Evolutionary conservation across 495 filamentous ascomycete genomes (phyloP).

Genomic region (Trichoderma gamsii): DNA sequence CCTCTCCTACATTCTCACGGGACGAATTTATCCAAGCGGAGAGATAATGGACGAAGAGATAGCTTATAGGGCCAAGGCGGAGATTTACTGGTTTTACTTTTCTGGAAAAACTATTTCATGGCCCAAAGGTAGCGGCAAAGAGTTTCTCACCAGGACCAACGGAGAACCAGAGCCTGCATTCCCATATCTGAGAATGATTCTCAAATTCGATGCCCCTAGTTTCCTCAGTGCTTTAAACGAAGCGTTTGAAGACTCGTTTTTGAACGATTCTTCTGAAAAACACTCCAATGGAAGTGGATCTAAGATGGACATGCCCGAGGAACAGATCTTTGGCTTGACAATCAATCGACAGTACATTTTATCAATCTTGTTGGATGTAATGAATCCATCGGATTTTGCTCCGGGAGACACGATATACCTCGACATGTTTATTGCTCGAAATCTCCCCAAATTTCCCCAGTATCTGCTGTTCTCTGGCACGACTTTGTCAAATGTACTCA

Average conservation of each 20-base stretch:
- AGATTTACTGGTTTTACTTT: constrained; percentile 89
- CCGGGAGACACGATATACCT: constrained; percentile 85
- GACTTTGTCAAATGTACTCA: constrained; percentile 71
- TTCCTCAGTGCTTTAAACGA: constrained; percentile 95
- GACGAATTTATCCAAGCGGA: constrained; percentile 84
- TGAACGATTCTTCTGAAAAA: constrained; percentile 68
- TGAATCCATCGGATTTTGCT: constrained; percentile 66
- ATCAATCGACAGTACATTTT: constrained; percentile 88
- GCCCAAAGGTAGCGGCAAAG: constrained; percentile 50
- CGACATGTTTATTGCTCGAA: constrained; percentile 96
- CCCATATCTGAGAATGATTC: constrained; percentile 73
- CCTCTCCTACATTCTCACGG: constrained; percentile 85
- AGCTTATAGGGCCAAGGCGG: constrained; percentile 69
- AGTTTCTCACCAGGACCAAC: constrained; percentile 46
- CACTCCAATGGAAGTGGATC: constrained; percentile 44
- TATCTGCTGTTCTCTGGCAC: constrained; percentile 87
- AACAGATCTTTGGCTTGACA: constrained; percentile 60
- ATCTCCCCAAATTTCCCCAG: constrained; percentile 92
- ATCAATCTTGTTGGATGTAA: constrained; percentile 81
- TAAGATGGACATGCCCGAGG: constrained; percentile 47
- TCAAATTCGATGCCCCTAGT: constrained; percentile 83
- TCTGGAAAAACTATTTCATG: constrained; percentile 67
- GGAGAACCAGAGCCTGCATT: constrained; percentile 59
- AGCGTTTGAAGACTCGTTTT: constrained; percentile 90
- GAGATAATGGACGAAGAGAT: constrained; percentile 61